These are phyloP conservation scores for Cystoderma amianthinum DNA, from an alignment of 768 basidiomycete species.

Conservation along the genomic window DNA sequence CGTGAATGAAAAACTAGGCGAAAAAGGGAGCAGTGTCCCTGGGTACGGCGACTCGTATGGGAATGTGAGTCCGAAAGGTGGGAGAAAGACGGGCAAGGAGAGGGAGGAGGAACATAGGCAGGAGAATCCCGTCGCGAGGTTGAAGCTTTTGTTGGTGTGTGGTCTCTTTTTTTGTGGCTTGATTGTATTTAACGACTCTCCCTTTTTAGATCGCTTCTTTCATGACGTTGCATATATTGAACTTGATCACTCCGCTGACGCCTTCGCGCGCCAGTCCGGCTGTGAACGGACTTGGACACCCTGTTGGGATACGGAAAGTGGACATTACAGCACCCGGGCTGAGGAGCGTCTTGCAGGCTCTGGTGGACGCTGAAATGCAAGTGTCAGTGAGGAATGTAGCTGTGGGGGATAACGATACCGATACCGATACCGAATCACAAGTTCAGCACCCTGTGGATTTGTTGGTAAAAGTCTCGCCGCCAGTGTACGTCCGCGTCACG, in stretches of 20 bases:
- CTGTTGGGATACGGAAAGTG: slow-evolving; percentile 36
- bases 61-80: slow-evolving; percentile 3
- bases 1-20: slow-evolving; percentile 9
- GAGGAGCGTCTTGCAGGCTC: slow-evolving; percentile 46
- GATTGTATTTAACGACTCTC: not conserved
- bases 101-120: slow-evolving; percentile 37
- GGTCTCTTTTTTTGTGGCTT: slow-evolving; percentile 1
- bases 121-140: slow-evolving; percentile 77
- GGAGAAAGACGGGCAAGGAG: slow-evolving; percentile 8
- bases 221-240: slow-evolving; percentile 85
- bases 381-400: slow-evolving; percentile 14
- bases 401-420: slow-evolving; percentile 7
- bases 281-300: not conserved
- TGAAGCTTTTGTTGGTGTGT: slow-evolving; percentile 82
- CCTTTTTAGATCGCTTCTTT: slow-evolving; percentile 73
- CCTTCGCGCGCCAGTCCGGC: slow-evolving; percentile 34
- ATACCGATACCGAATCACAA: slow-evolving; percentile 6
- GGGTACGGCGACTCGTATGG: slow-evolving; percentile 13
- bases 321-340: slow-evolving; percentile 65
- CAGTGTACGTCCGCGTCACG: slow-evolving; percentile 46
- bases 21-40: slow-evolving; percentile 32
- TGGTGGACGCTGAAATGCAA: slow-evolving; percentile 31
- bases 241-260: slow-evolving; percentile 88
- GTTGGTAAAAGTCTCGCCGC: slow-evolving; percentile 56
- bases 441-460: slow-evolving; percentile 31